These are phyloP conservation scores for Cyberlindnera mississippiensis DNA, from an alignment of 805 yeast genomes.

Conservation along the genomic window DNA sequence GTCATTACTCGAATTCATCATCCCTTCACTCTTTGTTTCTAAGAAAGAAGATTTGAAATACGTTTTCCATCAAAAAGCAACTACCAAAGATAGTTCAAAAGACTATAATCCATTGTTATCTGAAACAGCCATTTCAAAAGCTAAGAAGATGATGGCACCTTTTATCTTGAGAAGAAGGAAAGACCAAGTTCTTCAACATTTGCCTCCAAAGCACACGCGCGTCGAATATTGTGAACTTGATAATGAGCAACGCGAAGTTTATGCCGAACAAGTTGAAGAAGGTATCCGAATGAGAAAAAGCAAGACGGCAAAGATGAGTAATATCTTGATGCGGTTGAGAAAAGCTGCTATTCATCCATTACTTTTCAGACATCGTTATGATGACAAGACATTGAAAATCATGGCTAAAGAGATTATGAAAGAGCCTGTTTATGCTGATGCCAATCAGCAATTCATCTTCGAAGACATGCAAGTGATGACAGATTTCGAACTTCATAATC, in stretches of 20 bases:
- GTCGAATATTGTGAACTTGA: constrained; percentile 65
- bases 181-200: constrained; percentile 83
- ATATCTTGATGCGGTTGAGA: constrained; percentile 81
- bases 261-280: constrained; percentile 50
- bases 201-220: constrained; percentile 71
- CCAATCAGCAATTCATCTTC: constrained; percentile 69
- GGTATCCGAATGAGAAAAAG: constrained; percentile 31
- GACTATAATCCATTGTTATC: constrained; percentile 77
- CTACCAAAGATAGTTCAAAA: constrained; percentile 49
- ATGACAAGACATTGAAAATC: constrained; percentile 46
- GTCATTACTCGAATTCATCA: constrained; percentile 83
- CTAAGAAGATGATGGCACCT: constrained; percentile 98
- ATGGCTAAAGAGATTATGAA: constrained; percentile 81
- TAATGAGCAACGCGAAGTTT: constrained; percentile 50
- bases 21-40: constrained; percentile 77
- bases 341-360: constrained; percentile 94
- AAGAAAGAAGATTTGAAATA: constrained; percentile 78
- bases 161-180: constrained; percentile 90
- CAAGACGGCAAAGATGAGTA: constrained; percentile 43
- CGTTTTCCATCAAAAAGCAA: constrained; percentile 83
- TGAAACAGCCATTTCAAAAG: constrained; percentile 86
- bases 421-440: constrained; percentile 71
- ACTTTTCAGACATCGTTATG: constrained; percentile 64
- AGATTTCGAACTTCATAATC: constrained; percentile 77
- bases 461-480: constrained; percentile 97